Evolutionary conservation across 2,329 filamentous ascomycete genomes (phyloP), one percentile per base, ranked within the genome.

Genomic region (Blumeria hordei): DNA sequence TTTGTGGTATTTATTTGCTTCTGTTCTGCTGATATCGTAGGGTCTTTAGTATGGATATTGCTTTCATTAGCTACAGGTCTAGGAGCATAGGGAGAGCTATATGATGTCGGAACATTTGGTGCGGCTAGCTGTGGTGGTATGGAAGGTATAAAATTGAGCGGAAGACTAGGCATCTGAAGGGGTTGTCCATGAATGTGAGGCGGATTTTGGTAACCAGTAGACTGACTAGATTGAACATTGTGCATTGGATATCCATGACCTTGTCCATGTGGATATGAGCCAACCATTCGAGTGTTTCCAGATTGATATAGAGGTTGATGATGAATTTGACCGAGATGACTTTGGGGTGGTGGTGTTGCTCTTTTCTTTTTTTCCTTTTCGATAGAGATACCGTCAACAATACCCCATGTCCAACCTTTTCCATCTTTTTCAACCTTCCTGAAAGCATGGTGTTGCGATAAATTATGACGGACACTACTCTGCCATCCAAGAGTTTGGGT

Each of bases 401-500:
- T 71, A 7, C 69, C 69, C 75, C 75, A 79, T 56, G 74, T 68
- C 65, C 70, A 76, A 14, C 75, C 75, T 62, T 78, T 78, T 36
- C 75, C 75, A 56, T 68, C 67, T 45, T 66, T 72, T 54, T 74
- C 71, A 21, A 71, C 71, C 58, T 75, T 75, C 54, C 69, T 65
- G 59, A 78, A 79, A n/a, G 73, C 71, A 55, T 72, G 69, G 58
- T 75, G 71, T 56, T 76, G 73, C 21, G 73, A 71, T n/a, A 80
- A 66, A 58, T 80, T 80, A 60, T 80, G 76, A 36, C 76, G 70
- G n/a, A 80, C 74, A 64, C 74, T 77, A 53, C 74, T 78, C 60
- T 80, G 76, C 76, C 76, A 80, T 21, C 76, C 76, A 55, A 68
- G 71, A 2, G 75, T 77, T 14, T 68, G 68, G 12, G 69, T 70